Evolutionary conservation across 768 basidiomycete species (phyloP).

Genomic region (Russula olivacea): DNA sequence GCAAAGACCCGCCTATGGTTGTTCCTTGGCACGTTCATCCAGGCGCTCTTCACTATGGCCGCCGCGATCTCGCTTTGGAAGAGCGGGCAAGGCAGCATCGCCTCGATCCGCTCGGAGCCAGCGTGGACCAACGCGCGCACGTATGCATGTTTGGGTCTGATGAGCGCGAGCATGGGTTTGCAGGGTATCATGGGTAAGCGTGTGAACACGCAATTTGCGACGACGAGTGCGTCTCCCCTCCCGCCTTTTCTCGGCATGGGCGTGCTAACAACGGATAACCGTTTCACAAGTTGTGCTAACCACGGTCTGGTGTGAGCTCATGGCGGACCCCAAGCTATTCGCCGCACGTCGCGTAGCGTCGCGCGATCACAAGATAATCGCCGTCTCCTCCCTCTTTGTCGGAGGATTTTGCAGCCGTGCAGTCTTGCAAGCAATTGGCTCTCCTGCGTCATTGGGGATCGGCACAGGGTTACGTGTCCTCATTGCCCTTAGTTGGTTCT

Average conservation of each 20-base stretch:
- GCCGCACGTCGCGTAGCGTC: conserved; percentile 45
- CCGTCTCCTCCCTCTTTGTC: conserved; percentile 60
- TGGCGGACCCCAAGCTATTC: conserved; percentile 77
- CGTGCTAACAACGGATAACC: not conserved
- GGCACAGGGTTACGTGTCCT: conserved; percentile 57
- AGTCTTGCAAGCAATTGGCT: conserved; percentile 52
- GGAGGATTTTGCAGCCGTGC: conserved; percentile 68
- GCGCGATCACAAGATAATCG: conserved; percentile 69
- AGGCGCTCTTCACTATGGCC: conserved; percentile 70
- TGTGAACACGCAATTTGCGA: conserved; percentile 72
- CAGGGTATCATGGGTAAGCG: conserved; percentile 85
- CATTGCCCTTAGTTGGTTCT: conserved; percentile 59
- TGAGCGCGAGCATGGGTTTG: conserved; percentile 74
- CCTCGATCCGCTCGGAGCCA: conserved; percentile 50
- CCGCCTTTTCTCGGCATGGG: not conserved
- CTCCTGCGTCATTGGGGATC: conserved; percentile 60
- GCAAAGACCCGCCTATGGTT: conserved; percentile 71
- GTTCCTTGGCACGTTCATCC: conserved; percentile 60
- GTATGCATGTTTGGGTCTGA: conserved; percentile 69
- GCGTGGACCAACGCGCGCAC: conserved; percentile 64
- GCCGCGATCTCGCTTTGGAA: conserved; percentile 68
- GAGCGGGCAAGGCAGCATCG: conserved; percentile 51
- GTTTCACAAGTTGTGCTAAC: conserved; percentile 62
- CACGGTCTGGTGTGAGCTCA: conserved; percentile 83
- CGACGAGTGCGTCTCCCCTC: conserved; percentile 49